phyloP scores from a whole-genome alignment of 176 grass and related monocot genomes.

The Zizania latifolia region DNA sequence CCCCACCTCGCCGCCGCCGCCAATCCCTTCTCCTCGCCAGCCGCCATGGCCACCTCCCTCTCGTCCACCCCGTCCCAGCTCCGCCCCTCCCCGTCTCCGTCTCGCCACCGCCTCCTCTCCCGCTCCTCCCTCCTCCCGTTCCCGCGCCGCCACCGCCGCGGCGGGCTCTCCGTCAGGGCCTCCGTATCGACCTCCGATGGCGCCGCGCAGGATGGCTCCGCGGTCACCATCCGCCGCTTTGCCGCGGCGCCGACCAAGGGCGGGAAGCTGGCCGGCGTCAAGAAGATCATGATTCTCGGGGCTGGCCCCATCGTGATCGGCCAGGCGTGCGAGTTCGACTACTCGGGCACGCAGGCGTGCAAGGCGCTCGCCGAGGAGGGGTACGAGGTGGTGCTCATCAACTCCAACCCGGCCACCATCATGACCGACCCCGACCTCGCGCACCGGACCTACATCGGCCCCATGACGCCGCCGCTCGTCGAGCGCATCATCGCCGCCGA shows the following conservation, averaged over 20 bases:
- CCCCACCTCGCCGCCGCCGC: background rate
- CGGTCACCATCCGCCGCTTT: slow-evolving; percentile 33
- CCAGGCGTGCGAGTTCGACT: slow-evolving; percentile 99
- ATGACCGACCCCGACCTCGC: slow-evolving; percentile 96
- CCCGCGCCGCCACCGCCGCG: slow-evolving; percentile 10
- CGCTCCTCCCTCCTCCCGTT: background rate
- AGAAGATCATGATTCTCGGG: slow-evolving; percentile 91
- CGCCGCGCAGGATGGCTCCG: slow-evolving; percentile 4
- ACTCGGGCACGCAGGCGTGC: slow-evolving; percentile 98
- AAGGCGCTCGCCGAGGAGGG: slow-evolving; percentile 86
- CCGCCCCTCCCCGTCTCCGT: background rate
- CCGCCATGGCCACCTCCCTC: slow-evolving; percentile 44
- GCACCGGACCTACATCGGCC: slow-evolving; percentile 89
- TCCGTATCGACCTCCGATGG: slow-evolving; percentile 16
- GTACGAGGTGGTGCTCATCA: slow-evolving; percentile 84
- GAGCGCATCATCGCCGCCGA: slow-evolving; percentile 71
- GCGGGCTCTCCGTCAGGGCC: slow-evolving; percentile 1
- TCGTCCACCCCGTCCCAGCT: slow-evolving; percentile 34
- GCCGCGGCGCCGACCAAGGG: slow-evolving; percentile 9
- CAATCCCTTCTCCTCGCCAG: too few relatives aligned
- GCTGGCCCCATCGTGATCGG: slow-evolving; percentile 95
- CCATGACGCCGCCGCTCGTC: slow-evolving; percentile 85
- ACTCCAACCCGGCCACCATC: slow-evolving; percentile 98
- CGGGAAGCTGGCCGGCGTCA: slow-evolving; percentile 60
- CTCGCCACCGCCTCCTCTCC: background rate